Conservation (phyloP, 2,329 filamentous ascomycete genomes). For the Hymenoscyphus salicellus region DNA sequence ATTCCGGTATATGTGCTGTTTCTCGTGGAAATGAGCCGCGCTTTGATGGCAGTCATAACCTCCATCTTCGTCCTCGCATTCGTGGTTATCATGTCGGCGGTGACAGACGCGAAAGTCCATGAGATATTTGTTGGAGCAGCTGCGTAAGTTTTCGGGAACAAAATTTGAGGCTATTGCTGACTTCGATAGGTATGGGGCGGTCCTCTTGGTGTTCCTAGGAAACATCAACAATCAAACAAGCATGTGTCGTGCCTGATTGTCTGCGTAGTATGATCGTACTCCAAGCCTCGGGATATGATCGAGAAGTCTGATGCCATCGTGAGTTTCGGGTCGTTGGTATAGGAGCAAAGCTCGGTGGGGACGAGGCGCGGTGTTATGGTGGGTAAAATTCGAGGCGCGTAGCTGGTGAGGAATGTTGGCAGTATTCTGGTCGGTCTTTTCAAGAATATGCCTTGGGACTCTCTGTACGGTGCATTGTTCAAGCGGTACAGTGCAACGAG, state of each 20-base stretch:
- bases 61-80: constrained; percentile 17
- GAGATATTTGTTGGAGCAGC: constrained; percentile 19
- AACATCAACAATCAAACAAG: constrained; percentile 4
- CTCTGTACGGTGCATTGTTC: neutral
- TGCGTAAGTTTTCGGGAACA: constrained; percentile 12
- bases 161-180: neutral
- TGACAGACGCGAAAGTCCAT: constrained; percentile 16
- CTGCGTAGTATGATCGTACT: neutral
- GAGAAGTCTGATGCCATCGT: too few species aligned
- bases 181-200: constrained; percentile 9
- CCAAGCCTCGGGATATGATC: too few species aligned
- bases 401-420: neutral
- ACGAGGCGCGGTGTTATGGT: too few species aligned
- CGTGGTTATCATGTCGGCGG: constrained; percentile 10
- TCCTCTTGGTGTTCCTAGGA: constrained; percentile 11
- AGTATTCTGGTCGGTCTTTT: too few species aligned
- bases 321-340: too few species aligned
- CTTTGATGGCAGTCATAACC: constrained; percentile 16
- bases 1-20: constrained; percentile 23
- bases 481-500: neutral
- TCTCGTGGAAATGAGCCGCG: constrained; percentile 18
- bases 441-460: neutral
- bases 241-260: neutral
- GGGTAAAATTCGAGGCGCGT: neutral
- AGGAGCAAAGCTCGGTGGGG: too few species aligned